A percentile compares a stretch with the other conserved stretches of the same genome.
phyloP scores from a whole-genome alignment of 2,329 filamentous ascomycete species.

The Aspergillus jensenii region DNA sequence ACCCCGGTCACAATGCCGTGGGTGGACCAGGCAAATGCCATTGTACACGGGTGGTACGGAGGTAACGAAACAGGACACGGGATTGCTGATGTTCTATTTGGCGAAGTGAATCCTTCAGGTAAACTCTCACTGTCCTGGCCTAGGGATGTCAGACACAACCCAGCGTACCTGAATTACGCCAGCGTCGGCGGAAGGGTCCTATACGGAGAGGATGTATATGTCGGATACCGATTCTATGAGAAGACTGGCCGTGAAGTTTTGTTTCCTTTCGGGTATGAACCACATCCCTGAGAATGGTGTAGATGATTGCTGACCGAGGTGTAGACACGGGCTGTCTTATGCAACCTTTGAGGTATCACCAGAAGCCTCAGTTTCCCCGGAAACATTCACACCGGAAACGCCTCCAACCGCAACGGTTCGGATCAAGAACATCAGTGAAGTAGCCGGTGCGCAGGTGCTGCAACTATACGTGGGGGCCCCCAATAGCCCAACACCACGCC shows the following conservation, averaged over 20 bases:
- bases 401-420: constrained; percentile 43
- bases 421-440: constrained; percentile 53
- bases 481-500: constrained; percentile 32
- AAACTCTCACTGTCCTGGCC: constrained; percentile 75
- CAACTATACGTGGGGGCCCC: constrained; percentile 45
- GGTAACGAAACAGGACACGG: constrained; percentile 79
- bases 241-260: constrained; percentile 61
- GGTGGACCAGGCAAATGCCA: constrained; percentile 45
- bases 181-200: constrained; percentile 68
- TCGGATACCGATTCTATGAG: constrained; percentile 79
- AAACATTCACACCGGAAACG: constrained; percentile 40
- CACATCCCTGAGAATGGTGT: not conserved
- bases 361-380: constrained; percentile 47
- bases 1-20: constrained; percentile 59
- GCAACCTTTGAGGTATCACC: constrained; percentile 61
- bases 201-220: constrained; percentile 76
- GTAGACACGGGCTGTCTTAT: constrained; percentile 63
- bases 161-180: constrained; percentile 70
- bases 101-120: constrained; percentile 68
- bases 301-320: not conserved
- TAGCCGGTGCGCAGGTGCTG: constrained; percentile 53
- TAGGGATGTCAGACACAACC: constrained; percentile 63
- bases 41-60: constrained; percentile 78
- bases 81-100: constrained; percentile 75
- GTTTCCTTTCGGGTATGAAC: constrained; percentile 63